Conservation (phyloP, 1,284 basidiomycete genomes). For the Schizopora paradoxa region DNA sequence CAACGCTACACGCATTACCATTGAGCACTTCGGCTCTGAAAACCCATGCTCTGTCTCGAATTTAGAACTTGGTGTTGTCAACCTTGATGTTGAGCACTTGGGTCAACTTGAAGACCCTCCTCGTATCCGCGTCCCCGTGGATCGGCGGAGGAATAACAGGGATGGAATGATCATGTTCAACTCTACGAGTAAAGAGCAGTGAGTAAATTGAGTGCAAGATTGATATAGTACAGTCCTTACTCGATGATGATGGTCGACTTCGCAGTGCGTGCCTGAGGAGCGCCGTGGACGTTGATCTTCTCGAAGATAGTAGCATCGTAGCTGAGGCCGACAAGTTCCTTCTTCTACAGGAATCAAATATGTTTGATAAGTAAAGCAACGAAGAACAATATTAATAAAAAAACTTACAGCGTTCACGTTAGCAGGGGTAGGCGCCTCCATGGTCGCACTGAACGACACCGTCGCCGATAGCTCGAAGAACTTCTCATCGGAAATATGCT, state of each 20-base stretch:
- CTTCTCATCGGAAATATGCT: slow-evolving; percentile 25
- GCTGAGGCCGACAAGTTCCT: slow-evolving; percentile 13
- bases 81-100: slow-evolving; percentile 15
- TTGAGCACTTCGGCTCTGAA: too few relatives aligned
- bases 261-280: slow-evolving; percentile 8
- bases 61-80: too few relatives aligned
- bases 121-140: slow-evolving; percentile 10
- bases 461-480: slow-evolving; percentile 26
- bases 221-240: background rate
- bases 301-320: slow-evolving; percentile 15
- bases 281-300: slow-evolving; percentile 9
- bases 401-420: too few relatives aligned
- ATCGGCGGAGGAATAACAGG: slow-evolving; percentile 10
- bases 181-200: background rate
- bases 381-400: background rate
- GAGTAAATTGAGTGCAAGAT: background rate
- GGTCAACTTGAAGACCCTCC: slow-evolving; percentile 11
- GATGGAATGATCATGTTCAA: slow-evolving; percentile 10
- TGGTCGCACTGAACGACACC: slow-evolving; percentile 26
- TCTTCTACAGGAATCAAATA: background rate
- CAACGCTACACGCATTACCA: too few relatives aligned
- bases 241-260: slow-evolving; percentile 16
- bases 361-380: background rate
- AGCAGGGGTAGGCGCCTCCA: too few relatives aligned
- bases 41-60: too few relatives aligned